Conservation (phyloP, 2,329 filamentous ascomycete species). For the Aspergillus jensenii region DNA sequence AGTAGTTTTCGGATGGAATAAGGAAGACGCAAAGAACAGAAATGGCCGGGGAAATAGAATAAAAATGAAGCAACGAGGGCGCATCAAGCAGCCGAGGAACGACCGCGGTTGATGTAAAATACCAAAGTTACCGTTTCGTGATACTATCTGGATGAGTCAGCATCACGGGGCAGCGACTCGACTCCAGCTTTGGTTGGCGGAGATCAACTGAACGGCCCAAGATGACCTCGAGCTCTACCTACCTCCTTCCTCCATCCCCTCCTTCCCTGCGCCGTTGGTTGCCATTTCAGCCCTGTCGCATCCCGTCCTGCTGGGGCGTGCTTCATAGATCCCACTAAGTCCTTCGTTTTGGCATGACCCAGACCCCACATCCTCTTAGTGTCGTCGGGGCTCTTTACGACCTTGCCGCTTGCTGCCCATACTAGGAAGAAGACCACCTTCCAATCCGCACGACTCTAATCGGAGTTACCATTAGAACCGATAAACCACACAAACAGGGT, state of each 20-base stretch:
- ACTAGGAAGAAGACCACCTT: neutral
- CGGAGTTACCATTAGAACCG: neutral
- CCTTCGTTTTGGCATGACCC: slow-evolving; percentile 43
- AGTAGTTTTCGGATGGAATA: neutral
- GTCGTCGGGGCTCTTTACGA: slow-evolving; percentile 29
- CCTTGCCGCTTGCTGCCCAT: slow-evolving; percentile 8
- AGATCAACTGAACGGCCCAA: neutral
- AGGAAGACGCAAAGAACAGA: neutral
- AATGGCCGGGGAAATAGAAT: neutral
- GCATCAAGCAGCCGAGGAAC: slow-evolving; percentile 1
- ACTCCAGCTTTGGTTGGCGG: neutral
- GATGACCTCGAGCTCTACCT: neutral
- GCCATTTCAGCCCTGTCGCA: slow-evolving; percentile 7
- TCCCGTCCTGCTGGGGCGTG: slow-evolving; percentile 11
- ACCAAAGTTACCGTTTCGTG: slow-evolving; percentile 3
- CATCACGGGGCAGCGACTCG: slow-evolving; percentile 12
- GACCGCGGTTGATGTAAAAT: neutral
- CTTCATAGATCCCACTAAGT: slow-evolving; percentile 18
- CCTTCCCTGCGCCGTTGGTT: neutral
- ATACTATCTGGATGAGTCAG: slow-evolving; percentile 18
- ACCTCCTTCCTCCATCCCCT: neutral
- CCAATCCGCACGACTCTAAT: neutral
- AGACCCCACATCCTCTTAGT: slow-evolving; percentile 47
- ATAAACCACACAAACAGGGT: neutral
- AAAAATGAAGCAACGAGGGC: neutral